Conservation (phyloP, 176 grass and related monocot genomes). For the Rhynchospora tenuis region DNA sequence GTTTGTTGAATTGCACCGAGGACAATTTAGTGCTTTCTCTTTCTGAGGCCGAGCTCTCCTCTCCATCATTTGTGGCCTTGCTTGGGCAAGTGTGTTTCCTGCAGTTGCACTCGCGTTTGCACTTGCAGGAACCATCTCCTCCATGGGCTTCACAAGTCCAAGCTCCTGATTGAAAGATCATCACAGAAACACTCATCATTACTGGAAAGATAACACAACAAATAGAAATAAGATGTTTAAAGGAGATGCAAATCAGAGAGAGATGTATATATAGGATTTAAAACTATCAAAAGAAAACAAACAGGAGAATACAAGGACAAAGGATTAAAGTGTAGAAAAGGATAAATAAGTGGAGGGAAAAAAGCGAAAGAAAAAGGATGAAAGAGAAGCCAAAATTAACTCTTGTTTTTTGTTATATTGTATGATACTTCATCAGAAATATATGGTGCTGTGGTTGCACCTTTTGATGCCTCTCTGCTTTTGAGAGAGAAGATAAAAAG, state of each 20-base stretch:
- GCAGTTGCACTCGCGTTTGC: slow-evolving; percentile 18
- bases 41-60: slow-evolving; percentile 58
- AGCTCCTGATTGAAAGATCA: slow-evolving; percentile 44
- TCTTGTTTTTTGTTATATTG: slow-evolving; percentile 68
- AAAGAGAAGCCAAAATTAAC: slow-evolving; percentile 68
- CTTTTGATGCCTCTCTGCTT: slow-evolving; percentile 58
- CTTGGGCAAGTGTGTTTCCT: slow-evolving; percentile 16
- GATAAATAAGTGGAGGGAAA: slow-evolving; percentile 41
- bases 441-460: slow-evolving; percentile 46
- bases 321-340: slow-evolving; percentile 30
- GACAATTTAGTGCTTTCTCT: slow-evolving; percentile 92
- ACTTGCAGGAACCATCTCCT: slow-evolving; percentile 55
- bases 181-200: slow-evolving; percentile 16
- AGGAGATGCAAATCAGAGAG: slow-evolving; percentile 11
- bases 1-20: slow-evolving; percentile 93
- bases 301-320: slow-evolving; percentile 40
- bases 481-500: slow-evolving; percentile 58
- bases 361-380: slow-evolving; percentile 48
- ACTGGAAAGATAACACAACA: slow-evolving; percentile 39
- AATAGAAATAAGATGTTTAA: slow-evolving; percentile 4
- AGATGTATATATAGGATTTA: slow-evolving; percentile 46
- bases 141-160: slow-evolving; percentile 80
- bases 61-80: slow-evolving; percentile 33
- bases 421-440: slow-evolving; percentile 51
- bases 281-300: slow-evolving; percentile 73